Conservation (phyloP, 2,329 filamentous ascomycete species). For the Pseudogymnoascus destructans region DNA sequence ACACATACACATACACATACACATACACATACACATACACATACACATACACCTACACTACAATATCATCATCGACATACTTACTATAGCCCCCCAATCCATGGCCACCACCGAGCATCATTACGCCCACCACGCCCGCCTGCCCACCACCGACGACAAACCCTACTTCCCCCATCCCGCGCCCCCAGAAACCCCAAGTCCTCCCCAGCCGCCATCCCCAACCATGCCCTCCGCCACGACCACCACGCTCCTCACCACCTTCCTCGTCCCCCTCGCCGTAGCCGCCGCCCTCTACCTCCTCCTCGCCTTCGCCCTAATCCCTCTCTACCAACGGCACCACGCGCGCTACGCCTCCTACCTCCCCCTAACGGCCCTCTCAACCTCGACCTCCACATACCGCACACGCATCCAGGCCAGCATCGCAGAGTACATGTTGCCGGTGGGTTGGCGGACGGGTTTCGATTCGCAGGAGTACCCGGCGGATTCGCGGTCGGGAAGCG, state of each 20-base stretch:
- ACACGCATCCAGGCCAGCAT: slow-evolving; percentile 35
- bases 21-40: background rate
- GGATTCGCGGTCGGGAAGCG: slow-evolving; percentile 35
- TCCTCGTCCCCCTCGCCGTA: slow-evolving; percentile 57
- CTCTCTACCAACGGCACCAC: slow-evolving; percentile 56
- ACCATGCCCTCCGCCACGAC: slow-evolving; percentile 20
- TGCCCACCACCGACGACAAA: background rate
- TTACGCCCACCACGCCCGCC: background rate
- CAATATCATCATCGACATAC: background rate
- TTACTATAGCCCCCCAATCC: background rate
- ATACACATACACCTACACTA: background rate
- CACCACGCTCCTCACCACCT: slow-evolving; percentile 29
- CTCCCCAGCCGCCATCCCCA: slow-evolving; percentile 20
- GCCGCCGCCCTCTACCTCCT: slow-evolving; percentile 56
- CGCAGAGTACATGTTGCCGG: slow-evolving; percentile 31
- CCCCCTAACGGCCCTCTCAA: slow-evolving; percentile 43
- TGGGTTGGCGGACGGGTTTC: slow-evolving; percentile 36
- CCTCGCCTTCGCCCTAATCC: slow-evolving; percentile 51
- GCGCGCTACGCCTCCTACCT: slow-evolving; percentile 63
- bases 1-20: background rate
- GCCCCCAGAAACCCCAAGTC: slow-evolving; percentile 21
- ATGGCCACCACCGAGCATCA: background rate
- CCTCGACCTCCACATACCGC: slow-evolving; percentile 41
- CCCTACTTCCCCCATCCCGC: background rate
- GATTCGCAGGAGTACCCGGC: slow-evolving; percentile 29